These are phyloP conservation scores for Mytilinidion resinicola DNA, from an alignment of 495 filamentous ascomycete species.

Conservation along the genomic window DNA sequence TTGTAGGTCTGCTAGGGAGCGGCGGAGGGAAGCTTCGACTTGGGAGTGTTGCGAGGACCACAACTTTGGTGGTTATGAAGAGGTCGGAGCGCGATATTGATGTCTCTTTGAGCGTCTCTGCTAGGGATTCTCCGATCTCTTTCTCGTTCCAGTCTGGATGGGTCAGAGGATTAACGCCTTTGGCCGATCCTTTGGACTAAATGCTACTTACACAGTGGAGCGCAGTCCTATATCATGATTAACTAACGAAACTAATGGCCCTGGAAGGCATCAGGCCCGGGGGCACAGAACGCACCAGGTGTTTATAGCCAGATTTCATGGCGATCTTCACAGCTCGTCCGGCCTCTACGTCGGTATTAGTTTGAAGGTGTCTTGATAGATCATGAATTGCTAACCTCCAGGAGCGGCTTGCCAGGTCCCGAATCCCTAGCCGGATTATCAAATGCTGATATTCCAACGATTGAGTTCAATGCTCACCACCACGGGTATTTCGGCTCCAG, in stretches of 20 bases:
- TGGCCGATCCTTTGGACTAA: not conserved
- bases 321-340: slow-evolving; percentile 8
- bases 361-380: not conserved
- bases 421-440: not conserved
- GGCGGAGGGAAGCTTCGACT: not conserved
- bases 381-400: not conserved
- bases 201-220: slow-evolving; percentile 8
- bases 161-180: not conserved
- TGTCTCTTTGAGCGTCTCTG: slow-evolving; percentile 4
- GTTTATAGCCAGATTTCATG: slow-evolving; percentile 12
- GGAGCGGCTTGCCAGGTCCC: slow-evolving; percentile 13
- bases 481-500: slow-evolving; percentile 13
- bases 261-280: not conserved
- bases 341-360: not conserved
- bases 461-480: not conserved
- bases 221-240: slow-evolving; percentile 3
- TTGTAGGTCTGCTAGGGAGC: not conserved
- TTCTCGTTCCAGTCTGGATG: slow-evolving; percentile 15
- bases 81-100: slow-evolving; percentile 3
- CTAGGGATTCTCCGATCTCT: slow-evolving; percentile 8
- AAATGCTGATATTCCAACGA: too few species aligned
- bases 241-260: too few species aligned
- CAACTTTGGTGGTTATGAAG: slow-evolving; percentile 18
- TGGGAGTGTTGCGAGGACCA: slow-evolving; percentile 12
- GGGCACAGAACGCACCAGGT: not conserved